Base-by-base conservation (phyloP, 495 filamentous ascomycete species). In the Podospora australis region DNA sequence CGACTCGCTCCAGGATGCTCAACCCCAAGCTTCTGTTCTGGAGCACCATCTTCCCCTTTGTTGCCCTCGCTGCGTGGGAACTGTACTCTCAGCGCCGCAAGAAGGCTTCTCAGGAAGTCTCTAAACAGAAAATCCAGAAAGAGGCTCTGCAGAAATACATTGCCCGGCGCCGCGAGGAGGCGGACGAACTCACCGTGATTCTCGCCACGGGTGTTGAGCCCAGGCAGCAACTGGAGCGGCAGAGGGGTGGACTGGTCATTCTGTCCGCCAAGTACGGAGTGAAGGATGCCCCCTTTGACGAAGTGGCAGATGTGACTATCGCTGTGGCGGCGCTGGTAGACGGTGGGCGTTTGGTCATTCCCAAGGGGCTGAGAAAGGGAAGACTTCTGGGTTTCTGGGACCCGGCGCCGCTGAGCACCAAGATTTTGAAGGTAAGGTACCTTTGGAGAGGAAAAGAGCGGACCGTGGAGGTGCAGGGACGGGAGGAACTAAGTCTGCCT, bases 321-420 rank as follows among this genome's bases (percentile, higher is more conserved):
- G 61, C 63, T 8, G 52, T 66, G 34, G 61, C 59, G 5, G 63
- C 58, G 39, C 25, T 64, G 14, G 58, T 64, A 6, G 57, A 59
- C 35, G 51, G 26, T 5, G 43, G 36, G 1, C 22, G 32, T 42
- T 22, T 65, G 46, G 35, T 40, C 2, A 61, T 62, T 22, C 57
- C 59, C 0, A 28, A 6, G 38, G 59, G 59, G 10, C 32, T 56
- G 20, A 30, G 43, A 14, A 59, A 73, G 76, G 72, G 71, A 47
- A 63, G 76, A 54, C 64, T 80, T 13, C 54, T 77, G 5, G 78
- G 78, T 2, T 81, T 81, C 58, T 66, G 80, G 56, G 78, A 82
- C 45, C 78, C 78, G 7, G 74, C 73, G 9, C 78, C 79, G 9
- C 59, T 73, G 21, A 56, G 67, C 30, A 65, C 62, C 20, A 81